Evolutionary conservation across 345 rosid genomes (phyloP).

Genomic region (Salix viminalis): DNA sequence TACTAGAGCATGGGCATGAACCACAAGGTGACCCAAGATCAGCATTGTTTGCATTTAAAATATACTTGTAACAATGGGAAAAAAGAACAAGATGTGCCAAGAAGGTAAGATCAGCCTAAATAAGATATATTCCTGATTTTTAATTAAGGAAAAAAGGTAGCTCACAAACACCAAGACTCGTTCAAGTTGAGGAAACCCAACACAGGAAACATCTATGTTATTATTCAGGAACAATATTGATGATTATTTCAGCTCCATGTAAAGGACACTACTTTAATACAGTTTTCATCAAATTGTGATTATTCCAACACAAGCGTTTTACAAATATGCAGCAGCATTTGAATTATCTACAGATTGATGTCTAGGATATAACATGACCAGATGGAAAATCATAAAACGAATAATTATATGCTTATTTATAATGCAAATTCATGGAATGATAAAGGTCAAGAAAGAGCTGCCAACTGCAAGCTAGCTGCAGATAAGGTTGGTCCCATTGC

Average conservation of each 20-base stretch:
- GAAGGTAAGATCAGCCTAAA: background rate
- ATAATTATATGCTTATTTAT: background rate
- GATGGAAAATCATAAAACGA: background rate
- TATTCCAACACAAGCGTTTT: background rate
- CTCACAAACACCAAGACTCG: background rate
- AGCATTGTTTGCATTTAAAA: background rate
- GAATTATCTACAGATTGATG: background rate
- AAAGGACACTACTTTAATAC: background rate
- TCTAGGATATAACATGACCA: background rate
- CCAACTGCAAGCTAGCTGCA: conserved; percentile 5
- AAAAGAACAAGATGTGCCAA: background rate
- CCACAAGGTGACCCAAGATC: background rate
- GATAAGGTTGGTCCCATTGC: background rate
- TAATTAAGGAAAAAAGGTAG: background rate
- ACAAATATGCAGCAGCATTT: background rate
- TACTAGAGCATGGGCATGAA: background rate
- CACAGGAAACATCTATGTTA: background rate
- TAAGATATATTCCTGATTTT: background rate
- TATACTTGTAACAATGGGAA: background rate
- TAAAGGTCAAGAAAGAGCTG: background rate
- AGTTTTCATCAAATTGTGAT: background rate
- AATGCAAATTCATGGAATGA: background rate
- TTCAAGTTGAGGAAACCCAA: background rate
- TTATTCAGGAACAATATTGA: background rate
- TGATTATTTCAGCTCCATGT: background rate